Evolutionary conservation across 2,329 filamentous ascomycete species (phyloP).

Genomic region (Ceratocystis huliohia): DNA sequence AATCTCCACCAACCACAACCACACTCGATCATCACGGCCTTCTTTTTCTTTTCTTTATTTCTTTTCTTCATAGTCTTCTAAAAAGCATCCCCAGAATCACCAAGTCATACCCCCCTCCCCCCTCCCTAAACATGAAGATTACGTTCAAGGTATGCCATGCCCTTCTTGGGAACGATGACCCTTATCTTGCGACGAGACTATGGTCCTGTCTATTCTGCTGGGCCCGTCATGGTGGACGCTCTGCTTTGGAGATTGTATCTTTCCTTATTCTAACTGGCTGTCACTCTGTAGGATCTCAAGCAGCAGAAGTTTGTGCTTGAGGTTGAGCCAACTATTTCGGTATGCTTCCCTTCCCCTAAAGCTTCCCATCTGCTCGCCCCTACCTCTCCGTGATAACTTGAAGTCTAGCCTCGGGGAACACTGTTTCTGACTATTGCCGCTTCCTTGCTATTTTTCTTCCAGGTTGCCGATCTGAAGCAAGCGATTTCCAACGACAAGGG

Average conservation of each 20-base stretch:
- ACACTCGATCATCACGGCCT: not conserved
- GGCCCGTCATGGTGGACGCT: not conserved
- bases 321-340: slow-evolving; percentile 81
- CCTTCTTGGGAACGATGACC: too few relatives aligned
- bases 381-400: not conserved
- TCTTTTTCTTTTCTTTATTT: slow-evolving; percentile 3
- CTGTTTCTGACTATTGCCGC: not conserved
- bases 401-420: not conserved
- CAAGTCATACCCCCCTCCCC: not conserved
- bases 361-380: slow-evolving; percentile 10
- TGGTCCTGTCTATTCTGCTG: too few relatives aligned
- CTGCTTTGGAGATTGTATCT: slow-evolving; percentile 8
- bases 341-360: slow-evolving; percentile 32
- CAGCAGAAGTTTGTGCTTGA: slow-evolving; percentile 98
- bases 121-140: slow-evolving; percentile 47
- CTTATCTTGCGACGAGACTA: too few relatives aligned
- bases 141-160: slow-evolving; percentile 45
- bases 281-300: slow-evolving; percentile 66
- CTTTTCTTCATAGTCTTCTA: not conserved
- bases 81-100: too few relatives aligned
- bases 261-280: not conserved
- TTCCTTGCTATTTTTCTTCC: slow-evolving; percentile 14
- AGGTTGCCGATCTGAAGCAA: slow-evolving; percentile 85
- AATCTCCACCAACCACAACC: too few relatives aligned
- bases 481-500: slow-evolving; percentile 87